phyloP scores from a whole-genome alignment of 257 asterid species.

The Rhazya stricta region DNA sequence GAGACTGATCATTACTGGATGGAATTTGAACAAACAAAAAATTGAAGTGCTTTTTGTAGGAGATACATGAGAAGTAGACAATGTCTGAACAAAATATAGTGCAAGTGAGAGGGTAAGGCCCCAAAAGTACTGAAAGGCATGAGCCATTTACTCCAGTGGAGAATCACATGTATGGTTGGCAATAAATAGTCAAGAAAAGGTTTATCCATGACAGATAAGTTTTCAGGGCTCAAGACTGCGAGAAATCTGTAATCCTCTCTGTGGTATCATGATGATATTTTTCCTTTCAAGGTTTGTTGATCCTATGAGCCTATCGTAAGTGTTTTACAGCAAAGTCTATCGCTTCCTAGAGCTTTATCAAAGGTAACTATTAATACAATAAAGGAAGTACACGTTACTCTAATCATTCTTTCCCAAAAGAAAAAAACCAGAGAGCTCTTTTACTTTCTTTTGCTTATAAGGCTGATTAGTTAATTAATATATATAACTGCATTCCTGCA shows the following conservation, averaged over 20 bases:
- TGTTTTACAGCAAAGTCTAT: conserved; percentile 2
- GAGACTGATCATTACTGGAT: neutral
- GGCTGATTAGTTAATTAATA: neutral
- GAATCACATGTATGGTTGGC: conserved; percentile 11
- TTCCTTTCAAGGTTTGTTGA: neutral
- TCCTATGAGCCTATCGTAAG: conserved; percentile 1
- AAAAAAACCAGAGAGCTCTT: neutral
- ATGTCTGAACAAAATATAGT: conserved; percentile 30
- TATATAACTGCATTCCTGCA: neutral
- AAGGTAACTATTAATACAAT: neutral
- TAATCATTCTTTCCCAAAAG: neutral
- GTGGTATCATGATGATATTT: neutral
- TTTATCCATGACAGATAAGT: neutral
- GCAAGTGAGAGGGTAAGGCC: conserved; percentile 42
- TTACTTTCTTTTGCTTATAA: neutral
- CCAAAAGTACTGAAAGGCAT: conserved; percentile 26
- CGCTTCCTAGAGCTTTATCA: neutral
- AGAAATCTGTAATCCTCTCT: neutral
- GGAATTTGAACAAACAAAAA: neutral
- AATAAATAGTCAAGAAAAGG: conserved; percentile 10
- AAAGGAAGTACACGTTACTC: conserved; percentile 1
- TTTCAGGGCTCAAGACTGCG: conserved; percentile 7
- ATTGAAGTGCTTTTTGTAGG: neutral
- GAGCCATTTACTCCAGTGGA: conserved; percentile 13
- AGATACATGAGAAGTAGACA: conserved; percentile 41